Evolutionary conservation across 1,284 basidiomycete species (phyloP), one percentile per base, ranked within the genome.

Genomic region (Ganoderma leucocontextum): DNA sequence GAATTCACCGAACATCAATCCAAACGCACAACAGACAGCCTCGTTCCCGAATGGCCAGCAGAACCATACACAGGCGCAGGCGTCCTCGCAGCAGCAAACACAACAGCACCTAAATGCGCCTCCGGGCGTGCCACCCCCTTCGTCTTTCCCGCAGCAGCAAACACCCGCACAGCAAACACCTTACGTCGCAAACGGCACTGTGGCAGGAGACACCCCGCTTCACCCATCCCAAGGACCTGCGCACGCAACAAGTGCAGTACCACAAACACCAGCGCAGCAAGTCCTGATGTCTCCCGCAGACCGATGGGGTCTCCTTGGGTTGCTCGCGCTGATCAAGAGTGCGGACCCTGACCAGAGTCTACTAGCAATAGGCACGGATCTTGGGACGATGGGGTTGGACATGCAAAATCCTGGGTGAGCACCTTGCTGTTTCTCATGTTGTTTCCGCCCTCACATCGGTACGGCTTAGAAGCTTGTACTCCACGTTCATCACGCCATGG

Each of bases 401-500:
- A 91, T 99, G 86, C 88, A 90, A 67, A 90, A 89, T 73, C 84
- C 89, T 74, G 95, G 94, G 93, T 96, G 81, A 82, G 91, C 66
- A 69, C 41, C 62, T 47, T 29, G 53, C 44, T 61, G 33, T 55
- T 29, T 57, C 38, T 15, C 35, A 61, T 53, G 13, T 13, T 61
- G 25, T 47, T 49, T 22, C 33, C 59, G 68, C 41, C 25, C 66
- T 67, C 60, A 64, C 60, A 15, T n/a, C 64, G 25, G 60, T 15
- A 68, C 62, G 58, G 52, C 55, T 38, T 80, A 95, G 94, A 79
- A 93, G 94, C 77, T 84, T 99, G 70, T 97, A 95, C 82, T 92
- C 95, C 63, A 93, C 94, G 39, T 98, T 99, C 82, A 95, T 98
- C 77, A 98, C 97, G 65, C 97, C 97, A 60, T 99, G 96, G 96